Evolutionary conservation across 176 grass and related monocot species (phyloP).

Genomic region (Triticum turgidum): DNA sequence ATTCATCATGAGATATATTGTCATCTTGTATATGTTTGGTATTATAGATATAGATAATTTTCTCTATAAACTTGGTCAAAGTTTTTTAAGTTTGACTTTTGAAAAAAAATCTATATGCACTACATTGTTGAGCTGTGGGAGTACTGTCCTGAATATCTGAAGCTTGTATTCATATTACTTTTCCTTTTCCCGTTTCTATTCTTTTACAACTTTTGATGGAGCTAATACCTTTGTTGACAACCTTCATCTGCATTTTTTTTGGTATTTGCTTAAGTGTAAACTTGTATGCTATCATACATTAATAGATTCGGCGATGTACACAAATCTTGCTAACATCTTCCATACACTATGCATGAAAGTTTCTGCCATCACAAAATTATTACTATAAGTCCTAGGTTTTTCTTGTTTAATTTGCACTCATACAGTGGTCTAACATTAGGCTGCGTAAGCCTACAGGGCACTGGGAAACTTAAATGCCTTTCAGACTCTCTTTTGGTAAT

Average conservation of each 20-base stretch:
- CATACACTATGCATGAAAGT: neutral
- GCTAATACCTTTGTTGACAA: neutral
- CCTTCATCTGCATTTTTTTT: neutral
- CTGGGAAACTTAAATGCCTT: neutral
- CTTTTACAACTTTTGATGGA: neutral
- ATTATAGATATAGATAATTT: no score
- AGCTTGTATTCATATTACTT: constrained; percentile 8
- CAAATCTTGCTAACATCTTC: neutral
- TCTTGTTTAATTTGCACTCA: neutral
- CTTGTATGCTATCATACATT: neutral
- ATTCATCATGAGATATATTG: no score
- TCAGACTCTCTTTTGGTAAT: neutral
- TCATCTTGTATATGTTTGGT: no score
- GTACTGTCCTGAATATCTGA: neutral
- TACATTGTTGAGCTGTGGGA: no score
- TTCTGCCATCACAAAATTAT: neutral
- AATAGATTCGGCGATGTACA: neutral
- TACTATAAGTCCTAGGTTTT: neutral
- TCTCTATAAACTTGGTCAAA: no score
- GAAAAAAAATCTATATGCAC: no score
- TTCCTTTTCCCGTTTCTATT: neutral
- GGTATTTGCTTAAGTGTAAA: neutral
- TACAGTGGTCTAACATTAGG: constrained; percentile 10
- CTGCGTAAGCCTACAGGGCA: neutral
- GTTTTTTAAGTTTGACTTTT: no score